Conservation (phyloP, 352 stramenopile genomes). For the Nothophytophthora sp. region DNA sequence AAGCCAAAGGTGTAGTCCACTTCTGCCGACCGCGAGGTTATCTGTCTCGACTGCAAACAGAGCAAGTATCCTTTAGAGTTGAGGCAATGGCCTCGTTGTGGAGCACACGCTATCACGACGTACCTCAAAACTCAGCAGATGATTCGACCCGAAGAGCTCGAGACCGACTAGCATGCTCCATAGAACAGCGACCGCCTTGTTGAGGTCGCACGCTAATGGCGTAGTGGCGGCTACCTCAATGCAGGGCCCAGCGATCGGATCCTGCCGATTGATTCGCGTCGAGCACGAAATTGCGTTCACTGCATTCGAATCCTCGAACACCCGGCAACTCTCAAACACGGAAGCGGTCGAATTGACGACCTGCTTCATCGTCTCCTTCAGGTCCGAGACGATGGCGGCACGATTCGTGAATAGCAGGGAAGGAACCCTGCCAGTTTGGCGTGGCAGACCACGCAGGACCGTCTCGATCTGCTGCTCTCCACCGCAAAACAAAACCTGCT, state of each 20-base stretch:
- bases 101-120: too few species aligned
- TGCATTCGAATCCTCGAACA: conserved; percentile 1
- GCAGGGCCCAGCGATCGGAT: conserved; percentile 8
- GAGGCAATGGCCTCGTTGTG: too few species aligned
- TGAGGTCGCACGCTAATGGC: conserved; percentile 4
- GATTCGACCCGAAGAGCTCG: conserved; percentile 13
- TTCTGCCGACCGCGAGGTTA: conserved; percentile 9
- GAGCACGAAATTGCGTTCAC: conserved; percentile 1
- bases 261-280: conserved; percentile 3
- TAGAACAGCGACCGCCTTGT: conserved; percentile 2
- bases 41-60: conserved; percentile 4
- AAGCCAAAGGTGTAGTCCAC: conserved; percentile 12
- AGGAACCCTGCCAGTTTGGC: neutral
- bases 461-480: conserved; percentile 2
- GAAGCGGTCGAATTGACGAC: neutral
- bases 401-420: neutral
- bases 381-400: conserved; percentile 1
- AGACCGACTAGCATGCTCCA: conserved; percentile 19
- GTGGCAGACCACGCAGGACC: neutral
- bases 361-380: neutral
- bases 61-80: too few species aligned
- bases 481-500: neutral
- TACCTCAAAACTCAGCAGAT: too few species aligned
- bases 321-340: conserved; percentile 9
- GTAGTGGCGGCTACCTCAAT: conserved; percentile 15